These are phyloP conservation scores for Mortierella sp. DNA, from an alignment of 371 early-diverging fungal genomes.

Conservation along the genomic window DNA sequence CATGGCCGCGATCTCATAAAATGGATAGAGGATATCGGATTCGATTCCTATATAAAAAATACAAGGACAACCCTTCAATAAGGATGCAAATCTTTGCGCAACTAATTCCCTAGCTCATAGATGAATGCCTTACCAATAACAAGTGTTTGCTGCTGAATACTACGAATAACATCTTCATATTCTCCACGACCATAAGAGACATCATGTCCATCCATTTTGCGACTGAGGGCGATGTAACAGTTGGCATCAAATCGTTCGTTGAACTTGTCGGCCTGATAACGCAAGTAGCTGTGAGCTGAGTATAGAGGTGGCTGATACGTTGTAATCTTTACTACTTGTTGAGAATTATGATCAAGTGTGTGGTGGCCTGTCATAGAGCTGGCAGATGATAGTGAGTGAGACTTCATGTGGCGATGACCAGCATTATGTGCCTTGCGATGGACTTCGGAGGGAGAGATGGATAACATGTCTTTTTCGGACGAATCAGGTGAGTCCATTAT, in stretches of 20 bases:
- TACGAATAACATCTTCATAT: constrained; percentile 65
- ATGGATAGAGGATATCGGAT: constrained; percentile 90
- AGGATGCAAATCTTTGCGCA: too few species aligned
- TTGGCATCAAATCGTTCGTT: constrained; percentile 95
- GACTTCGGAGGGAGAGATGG: constrained; percentile 54
- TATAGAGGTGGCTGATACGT: constrained; percentile 66
- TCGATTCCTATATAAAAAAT: constrained; percentile 70
- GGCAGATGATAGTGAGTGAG: neutral
- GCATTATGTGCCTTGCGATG: constrained; percentile 69
- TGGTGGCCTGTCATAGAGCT: neutral
- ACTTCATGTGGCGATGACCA: constrained; percentile 56
- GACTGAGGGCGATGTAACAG: constrained; percentile 94
- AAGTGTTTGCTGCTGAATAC: constrained; percentile 83
- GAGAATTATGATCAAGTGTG: constrained; percentile 6
- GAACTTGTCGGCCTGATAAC: constrained; percentile 98
- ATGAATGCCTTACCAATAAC: constrained; percentile 77
- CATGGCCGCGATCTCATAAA: constrained; percentile 81
- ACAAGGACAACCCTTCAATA: too few species aligned
- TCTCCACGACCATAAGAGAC: constrained; percentile 74
- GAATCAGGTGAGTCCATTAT: constrained; percentile 55
- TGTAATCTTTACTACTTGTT: neutral
- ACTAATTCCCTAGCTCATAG: neutral
- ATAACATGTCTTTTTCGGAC: neutral
- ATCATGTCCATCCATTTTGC: constrained; percentile 96
- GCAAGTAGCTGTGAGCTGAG: constrained; percentile 93